Base-by-base conservation (phyloP, 345 rosid genomes). In the Conringia planisiliqua region DNA sequence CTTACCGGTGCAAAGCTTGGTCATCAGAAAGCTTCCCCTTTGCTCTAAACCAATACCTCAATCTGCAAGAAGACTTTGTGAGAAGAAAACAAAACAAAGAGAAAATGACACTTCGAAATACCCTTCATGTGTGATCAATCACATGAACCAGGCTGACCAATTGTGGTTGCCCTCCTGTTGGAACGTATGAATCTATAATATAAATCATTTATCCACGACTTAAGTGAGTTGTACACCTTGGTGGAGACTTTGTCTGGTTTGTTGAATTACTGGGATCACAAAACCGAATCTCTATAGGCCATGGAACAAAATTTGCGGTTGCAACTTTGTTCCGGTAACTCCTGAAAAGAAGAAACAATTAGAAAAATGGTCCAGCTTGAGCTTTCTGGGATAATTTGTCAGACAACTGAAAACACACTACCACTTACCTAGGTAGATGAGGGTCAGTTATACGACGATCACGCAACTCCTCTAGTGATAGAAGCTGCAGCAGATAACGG, bases 261-360 rank as follows among this genome's bases (percentile, higher is more conserved):
- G 96, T 90, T 30, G 67, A 68, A 63, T 72, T 81, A 80, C 74
- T 87, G 32, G 98, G 94, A 40, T 85, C 94, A 79, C 99, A 95
- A 81, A 95, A 90, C 74, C 94, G 84, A 80, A 95, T 84, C 78
- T 95, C 99, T 83, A 95, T 87, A 24, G 99, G 99, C 98, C 97
- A 95, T 33, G 98, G 98, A 44, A 86, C 77, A 81, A 84, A 88
- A 35, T 83, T 68, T 70, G 65, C 56, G 26, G 90, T 68, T 29
- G 96, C 97, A 65, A 87, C 91, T 83, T 85, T 95, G 86, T 86
- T 92, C 16, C 99, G 83, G 33, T 92, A 95, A 79, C 86, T 82
- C 98, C 99, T 95, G 90, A 68, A 82, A 82, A 18, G 32, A 73
- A 72, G 33, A 67, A 69, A 62, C 47, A 65, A 44, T 26, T 16